Base-by-base conservation (phyloP, 768 basidiomycete genomes). In the Sporobolomyces roseus region DNA sequence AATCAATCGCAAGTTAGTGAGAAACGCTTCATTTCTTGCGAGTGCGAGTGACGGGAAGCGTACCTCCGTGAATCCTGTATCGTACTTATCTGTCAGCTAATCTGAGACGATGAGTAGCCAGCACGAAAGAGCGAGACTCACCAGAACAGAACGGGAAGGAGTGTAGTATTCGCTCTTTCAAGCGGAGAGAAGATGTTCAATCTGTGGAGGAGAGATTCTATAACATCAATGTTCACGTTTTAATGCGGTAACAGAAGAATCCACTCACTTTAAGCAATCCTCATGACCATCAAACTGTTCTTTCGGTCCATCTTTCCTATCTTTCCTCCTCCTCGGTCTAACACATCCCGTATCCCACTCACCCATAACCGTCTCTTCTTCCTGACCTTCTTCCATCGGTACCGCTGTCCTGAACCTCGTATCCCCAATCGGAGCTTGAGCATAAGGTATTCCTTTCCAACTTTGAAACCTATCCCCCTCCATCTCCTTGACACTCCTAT, bases 51-150 rank as follows among this genome's bases (percentile, higher is more conserved):
- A 33, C 17, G 17, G 16, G 53, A 25, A 9, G 45, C n/a, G 50
- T 60, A 55, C 72, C 76, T 49, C 68, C 74, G 50, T 66, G 73
- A 13, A 68, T 66, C 64, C 67, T 63, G 50, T 38, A 7, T n/a
- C n/a, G n/a, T n/a, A n/a, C n/a, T n/a, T n/a, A n/a, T n/a, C n/a
- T n/a, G n/a, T n/a, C n/a, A n/a, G n/a, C n/a, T n/a, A n/a, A n/a
- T n/a, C n/a, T n/a, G n/a, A n/a, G 29, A 21, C 9, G 19, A 12
- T 30, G 29, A 19, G 53, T 23, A 29, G 61, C 36, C 27, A 52
- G 29, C 30, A 9, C 30, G 8, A 29, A 9, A n/a, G 33, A 32
- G 3, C 4, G 30, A 17, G 41, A 49, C 38, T 56, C 69, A 21
- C 64, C 74, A 72, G 14, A 72, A 6, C 60, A 72, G 52, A 25